Evolutionary conservation across 208 protist genomes (phyloP), one percentile per base, ranked within the genome.

Genomic region (Trypanosoma rangeli): DNA sequence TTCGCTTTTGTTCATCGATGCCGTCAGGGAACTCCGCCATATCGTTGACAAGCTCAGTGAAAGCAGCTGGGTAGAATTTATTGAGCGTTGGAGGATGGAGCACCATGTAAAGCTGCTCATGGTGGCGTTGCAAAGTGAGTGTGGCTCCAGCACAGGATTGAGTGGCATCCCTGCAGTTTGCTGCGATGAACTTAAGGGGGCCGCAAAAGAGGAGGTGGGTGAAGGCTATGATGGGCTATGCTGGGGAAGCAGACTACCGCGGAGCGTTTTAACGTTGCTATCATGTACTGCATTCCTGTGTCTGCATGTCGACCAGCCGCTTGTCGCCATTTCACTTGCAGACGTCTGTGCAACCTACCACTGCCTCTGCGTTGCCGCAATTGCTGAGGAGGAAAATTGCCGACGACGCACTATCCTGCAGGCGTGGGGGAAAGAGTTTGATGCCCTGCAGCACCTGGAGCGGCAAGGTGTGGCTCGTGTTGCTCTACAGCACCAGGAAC

Each of bases 1-100:
- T n/a, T 24, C 22, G n/a, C 60, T 64, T 20, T 64, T n/a, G n/a
- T 64, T 64, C 54, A 35, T 64, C 31, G 44, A 54, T 37, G 60
- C 26, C 20, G 42, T 64, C 24, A 54, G 28, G 12, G 60, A 64
- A 22, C 10, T 64, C n/a, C 3, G n/a, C 18, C 22, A 8, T 35
- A n/a, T 31, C 29, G 49, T 64, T 54, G 10, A 10, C 13, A 37
- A 35, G 1, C 22, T 37, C 31, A 64, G 44, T 33, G 60, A 54
- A 22, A 24, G 15, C 13, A 16, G 29, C n/a, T 64, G 60, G 60
- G 31, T 5, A 22, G 42, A 64, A 52, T 64, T 52, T 31, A 64
- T 64, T 64, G 20, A 53, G 44, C 16, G 28, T 52, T 54, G 60
- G 60, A 18, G 35, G 28, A 29, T 5, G 24, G 42, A 64, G 1